These are phyloP conservation scores for Rhodosporidiobolus odoratus DNA, from an alignment of 768 basidiomycete genomes.

Conservation along the genomic window DNA sequence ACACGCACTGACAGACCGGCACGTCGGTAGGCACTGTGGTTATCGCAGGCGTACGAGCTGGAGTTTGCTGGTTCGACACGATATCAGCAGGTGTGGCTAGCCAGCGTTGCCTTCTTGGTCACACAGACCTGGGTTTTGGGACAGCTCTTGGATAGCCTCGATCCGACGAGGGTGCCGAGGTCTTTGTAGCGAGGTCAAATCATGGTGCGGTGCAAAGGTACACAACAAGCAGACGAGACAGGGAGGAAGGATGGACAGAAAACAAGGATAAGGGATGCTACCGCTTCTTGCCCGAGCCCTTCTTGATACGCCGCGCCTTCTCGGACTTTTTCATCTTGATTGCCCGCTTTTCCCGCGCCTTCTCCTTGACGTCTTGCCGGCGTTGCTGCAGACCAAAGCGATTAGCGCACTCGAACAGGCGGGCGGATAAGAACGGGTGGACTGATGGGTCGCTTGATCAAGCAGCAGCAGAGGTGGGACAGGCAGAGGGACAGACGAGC, in stretches of 20 bases:
- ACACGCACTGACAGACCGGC: not conserved
- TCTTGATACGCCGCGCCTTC: slow-evolving; percentile 31
- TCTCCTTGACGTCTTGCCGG: slow-evolving; percentile 30
- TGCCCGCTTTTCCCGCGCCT: slow-evolving; percentile 28
- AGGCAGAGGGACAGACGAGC: not conserved
- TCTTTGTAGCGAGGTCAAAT: not conserved
- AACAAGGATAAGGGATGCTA: not conserved
- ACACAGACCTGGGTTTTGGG: slow-evolving; percentile 70
- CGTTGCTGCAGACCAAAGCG: slow-evolving; percentile 12
- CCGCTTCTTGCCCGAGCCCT: slow-evolving; percentile 20
- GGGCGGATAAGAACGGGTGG: too few relatives aligned
- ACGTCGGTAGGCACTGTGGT: slow-evolving; percentile 65
- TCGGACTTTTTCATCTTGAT: slow-evolving; percentile 36
- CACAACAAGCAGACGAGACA: not conserved
- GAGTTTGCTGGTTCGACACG: slow-evolving; percentile 78
- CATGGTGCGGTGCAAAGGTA: not conserved
- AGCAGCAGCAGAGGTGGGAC: too few relatives aligned
- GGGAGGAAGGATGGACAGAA: too few relatives aligned
- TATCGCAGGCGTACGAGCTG: slow-evolving; percentile 79
- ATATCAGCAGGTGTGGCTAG: slow-evolving; percentile 69
- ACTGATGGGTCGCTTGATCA: too few relatives aligned
- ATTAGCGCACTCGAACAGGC: too few relatives aligned
- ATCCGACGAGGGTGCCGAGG: not conserved
- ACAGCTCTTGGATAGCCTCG: slow-evolving; percentile 1
- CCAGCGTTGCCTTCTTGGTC: slow-evolving; percentile 66